These are phyloP conservation scores for Brassica carinata DNA, from an alignment of 345 rosid species.

Conservation along the genomic window DNA sequence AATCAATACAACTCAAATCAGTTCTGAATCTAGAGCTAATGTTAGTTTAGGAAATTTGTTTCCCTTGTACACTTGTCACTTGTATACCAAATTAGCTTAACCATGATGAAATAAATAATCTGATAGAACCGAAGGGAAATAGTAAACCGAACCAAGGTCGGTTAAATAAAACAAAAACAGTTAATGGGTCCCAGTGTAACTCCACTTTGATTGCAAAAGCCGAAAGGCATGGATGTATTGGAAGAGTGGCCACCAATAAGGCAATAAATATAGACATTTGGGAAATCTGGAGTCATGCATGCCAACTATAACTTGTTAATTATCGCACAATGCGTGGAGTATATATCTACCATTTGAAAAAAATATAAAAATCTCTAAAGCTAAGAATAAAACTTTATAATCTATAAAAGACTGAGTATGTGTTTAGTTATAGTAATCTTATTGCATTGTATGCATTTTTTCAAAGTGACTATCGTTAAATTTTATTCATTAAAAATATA, in stretches of 20 bases:
- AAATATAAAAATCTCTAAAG: not conserved
- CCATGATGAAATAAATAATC: not conserved
- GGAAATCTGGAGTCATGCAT: conserved; percentile 22
- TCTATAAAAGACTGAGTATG: not conserved
- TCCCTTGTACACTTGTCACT: not conserved
- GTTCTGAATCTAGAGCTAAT: not conserved
- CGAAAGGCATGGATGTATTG: conserved; percentile 32
- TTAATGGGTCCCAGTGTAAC: conserved; percentile 18
- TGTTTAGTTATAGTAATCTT: not conserved
- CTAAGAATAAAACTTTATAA: not conserved
- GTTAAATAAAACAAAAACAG: conserved; percentile 28
- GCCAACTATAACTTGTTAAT: conserved; percentile 16
- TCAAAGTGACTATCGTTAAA: not conserved
- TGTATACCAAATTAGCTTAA: not conserved
- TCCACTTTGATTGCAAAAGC: conserved; percentile 40
- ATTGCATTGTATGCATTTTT: not conserved
- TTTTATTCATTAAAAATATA: not conserved
- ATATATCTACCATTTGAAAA: not conserved
- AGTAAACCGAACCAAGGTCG: conserved; percentile 35
- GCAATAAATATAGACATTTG: not conserved
- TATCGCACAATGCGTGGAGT: conserved; percentile 1
- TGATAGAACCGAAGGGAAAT: not conserved
- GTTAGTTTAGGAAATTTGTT: not conserved
- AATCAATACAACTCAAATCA: not conserved
- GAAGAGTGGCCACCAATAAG: conserved; percentile 14